Evolutionary conservation across 1,284 basidiomycete species (phyloP).

Genomic region (Butyriboletus appendiculatus): DNA sequence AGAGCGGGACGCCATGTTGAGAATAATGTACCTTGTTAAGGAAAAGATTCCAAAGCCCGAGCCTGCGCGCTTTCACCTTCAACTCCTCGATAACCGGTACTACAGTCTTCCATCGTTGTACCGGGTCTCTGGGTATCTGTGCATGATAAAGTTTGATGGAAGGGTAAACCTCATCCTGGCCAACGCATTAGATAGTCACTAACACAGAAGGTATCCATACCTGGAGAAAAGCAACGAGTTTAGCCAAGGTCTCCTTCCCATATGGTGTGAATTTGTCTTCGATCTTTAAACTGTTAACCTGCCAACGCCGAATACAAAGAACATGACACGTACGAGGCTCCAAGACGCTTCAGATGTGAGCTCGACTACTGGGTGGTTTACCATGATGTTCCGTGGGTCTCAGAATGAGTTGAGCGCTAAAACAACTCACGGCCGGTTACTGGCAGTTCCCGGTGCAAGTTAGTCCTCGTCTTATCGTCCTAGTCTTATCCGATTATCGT

Average conservation of each 20-base stretch:
- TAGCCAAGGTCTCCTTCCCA: constrained; percentile 84
- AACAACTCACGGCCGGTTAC: constrained; percentile 5
- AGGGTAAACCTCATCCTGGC: constrained; percentile 87
- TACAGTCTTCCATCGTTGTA: constrained; percentile 81
- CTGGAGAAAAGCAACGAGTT: constrained; percentile 85
- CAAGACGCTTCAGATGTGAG: constrained; percentile 80
- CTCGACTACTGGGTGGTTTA: constrained; percentile 63
- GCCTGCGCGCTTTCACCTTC: constrained; percentile 84
- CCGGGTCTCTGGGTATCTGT: constrained; percentile 80
- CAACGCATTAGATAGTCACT: constrained; percentile 6
- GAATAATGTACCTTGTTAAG: constrained; percentile 93
- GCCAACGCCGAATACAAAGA: constrained; percentile 2
- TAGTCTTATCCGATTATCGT: neutral
- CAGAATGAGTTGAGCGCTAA: neutral
- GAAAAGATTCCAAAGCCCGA: constrained; percentile 97
- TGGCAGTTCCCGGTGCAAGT: constrained; percentile 5
- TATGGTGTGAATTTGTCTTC: constrained; percentile 90
- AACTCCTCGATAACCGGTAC: constrained; percentile 84
- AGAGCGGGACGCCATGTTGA: constrained; percentile 83
- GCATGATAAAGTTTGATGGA: constrained; percentile 78
- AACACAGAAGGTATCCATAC: constrained; percentile 40
- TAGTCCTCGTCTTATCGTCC: neutral
- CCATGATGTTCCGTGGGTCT: constrained; percentile 20
- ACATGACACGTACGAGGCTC: constrained; percentile 62
- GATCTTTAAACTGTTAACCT: constrained; percentile 49